Conservation (phyloP, 2,329 filamentous ascomycete species). For the Penicillium sp. region DNA sequence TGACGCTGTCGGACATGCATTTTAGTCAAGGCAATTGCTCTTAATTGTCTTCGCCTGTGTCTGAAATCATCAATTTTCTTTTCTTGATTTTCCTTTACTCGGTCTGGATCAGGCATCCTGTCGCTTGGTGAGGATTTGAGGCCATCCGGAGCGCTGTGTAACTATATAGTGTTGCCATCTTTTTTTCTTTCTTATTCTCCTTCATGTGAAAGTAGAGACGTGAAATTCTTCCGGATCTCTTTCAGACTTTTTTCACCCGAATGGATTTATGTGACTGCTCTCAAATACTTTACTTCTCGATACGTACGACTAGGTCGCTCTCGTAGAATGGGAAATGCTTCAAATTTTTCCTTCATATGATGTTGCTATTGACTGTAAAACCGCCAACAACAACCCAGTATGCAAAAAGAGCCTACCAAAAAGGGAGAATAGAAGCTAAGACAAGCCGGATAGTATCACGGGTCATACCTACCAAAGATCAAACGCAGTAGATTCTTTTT, state of each 20-base stretch:
- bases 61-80: neutral
- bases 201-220: conserved; percentile 10
- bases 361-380: neutral
- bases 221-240: conserved; percentile 2
- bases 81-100: conserved; percentile 3
- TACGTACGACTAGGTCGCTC: neutral
- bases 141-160: conserved; percentile 16
- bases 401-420: neutral
- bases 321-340: neutral
- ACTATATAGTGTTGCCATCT: conserved; percentile 20
- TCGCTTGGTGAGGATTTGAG: conserved; percentile 7
- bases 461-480: neutral
- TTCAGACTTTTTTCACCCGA: conserved; percentile 15
- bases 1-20: neutral
- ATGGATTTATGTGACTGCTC: conserved; percentile 29
- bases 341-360: neutral
- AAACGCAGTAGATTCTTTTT: neutral
- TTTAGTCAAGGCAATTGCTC: neutral
- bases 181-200: conserved; percentile 19
- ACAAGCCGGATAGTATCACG: neutral
- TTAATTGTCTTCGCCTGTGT: neutral
- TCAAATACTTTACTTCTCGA: neutral
- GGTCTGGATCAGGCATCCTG: conserved; percentile 18
- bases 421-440: neutral
- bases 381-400: neutral